Base-by-base conservation (phyloP, 306 rosid species). In the Gillenia trifoliata region DNA sequence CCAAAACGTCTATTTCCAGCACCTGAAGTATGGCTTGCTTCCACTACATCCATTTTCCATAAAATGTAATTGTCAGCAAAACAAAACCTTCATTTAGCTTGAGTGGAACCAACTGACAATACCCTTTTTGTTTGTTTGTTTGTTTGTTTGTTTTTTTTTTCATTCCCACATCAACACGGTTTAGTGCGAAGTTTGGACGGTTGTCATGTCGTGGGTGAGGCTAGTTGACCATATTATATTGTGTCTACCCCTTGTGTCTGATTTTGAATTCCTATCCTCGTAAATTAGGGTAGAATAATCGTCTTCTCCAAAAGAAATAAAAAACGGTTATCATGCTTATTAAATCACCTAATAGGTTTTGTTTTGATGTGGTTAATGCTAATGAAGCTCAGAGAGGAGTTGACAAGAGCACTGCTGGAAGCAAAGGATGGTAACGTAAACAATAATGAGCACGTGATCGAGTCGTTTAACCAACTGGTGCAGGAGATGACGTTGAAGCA, bases 401-500 rank as follows among this genome's bases (percentile, higher is more conserved):
- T 93, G 64, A 81, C 86, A 9, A 84, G 88, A 79, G 96, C 88
- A 26, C 81, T 93, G 17, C 65, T 85, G 38, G 97, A 91, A 79
- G 90, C 89, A 43, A 86, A 80, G 68, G 90, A 81, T 2, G 87
- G 81, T 52, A 76, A 74, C 71, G 12, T 31, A 25, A 63, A 76
- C 30, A 77, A 77, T 72, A 36, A 80, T n/a, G 92, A 86, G 61
- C 77, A 68, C 74, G 91, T 83, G 60, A 81, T 78, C 6, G 88
- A 71, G 68, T 91, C 98, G n/a, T 91, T 93, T 83, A 82, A 91
- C 76, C 88, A 93, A 73, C 96, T 93, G 77, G 93, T 93, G 61
- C 86, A 78, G 72, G 97, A 89, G 68, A 79, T 91, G 88, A 78
- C 85, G 28, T 82, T 89, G 9, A 88, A 81, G 30, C 75, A 65